A percentile compares a stretch with the other conserved stretches of the same genome.
Evolutionary conservation across 1,284 basidiomycete species (phyloP).

Genomic region (Sporisorium iseilematis-ciliati): DNA sequence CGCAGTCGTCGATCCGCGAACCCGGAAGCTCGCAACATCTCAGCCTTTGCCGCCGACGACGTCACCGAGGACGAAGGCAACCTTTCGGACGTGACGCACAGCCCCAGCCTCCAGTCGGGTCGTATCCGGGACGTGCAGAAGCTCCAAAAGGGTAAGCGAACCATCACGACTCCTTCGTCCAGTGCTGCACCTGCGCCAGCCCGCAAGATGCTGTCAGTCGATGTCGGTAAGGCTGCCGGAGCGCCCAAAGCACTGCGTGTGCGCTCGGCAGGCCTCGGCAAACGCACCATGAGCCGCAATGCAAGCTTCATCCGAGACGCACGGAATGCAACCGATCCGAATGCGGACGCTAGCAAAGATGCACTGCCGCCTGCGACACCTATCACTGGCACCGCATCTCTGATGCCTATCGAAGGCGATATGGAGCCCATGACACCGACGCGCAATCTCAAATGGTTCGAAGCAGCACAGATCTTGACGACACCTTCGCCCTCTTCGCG

Average conservation of each 20-base stretch:
- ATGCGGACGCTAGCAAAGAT: slow-evolving; percentile 8
- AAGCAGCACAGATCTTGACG: slow-evolving; percentile 61
- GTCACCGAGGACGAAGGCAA: slow-evolving; percentile 38
- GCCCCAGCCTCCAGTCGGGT: slow-evolving; percentile 44
- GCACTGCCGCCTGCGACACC: slow-evolving; percentile 40
- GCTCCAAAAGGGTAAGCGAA: slow-evolving; percentile 43
- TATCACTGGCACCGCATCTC: slow-evolving; percentile 11
- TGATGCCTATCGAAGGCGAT: slow-evolving; percentile 20
- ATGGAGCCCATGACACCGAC: slow-evolving; percentile 66
- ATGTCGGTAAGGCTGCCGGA: slow-evolving; percentile 38
- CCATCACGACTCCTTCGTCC: slow-evolving; percentile 28
- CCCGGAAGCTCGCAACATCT: slow-evolving; percentile 13
- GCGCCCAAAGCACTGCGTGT: slow-evolving; percentile 44
- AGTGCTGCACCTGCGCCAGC: slow-evolving; percentile 21
- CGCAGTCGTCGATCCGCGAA: slow-evolving; percentile 32
- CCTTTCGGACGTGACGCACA: slow-evolving; percentile 38
- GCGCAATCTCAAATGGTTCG: slow-evolving; percentile 66
- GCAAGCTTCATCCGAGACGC: slow-evolving; percentile 33
- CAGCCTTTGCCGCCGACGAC: slow-evolving; percentile 19
- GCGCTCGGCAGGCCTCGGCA: slow-evolving; percentile 42
- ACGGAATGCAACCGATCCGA: slow-evolving; percentile 2
- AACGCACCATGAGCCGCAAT: slow-evolving; percentile 46
- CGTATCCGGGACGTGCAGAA: slow-evolving; percentile 38
- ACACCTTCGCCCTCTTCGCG: slow-evolving; percentile 59
- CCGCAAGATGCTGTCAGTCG: slow-evolving; percentile 48